These are phyloP conservation scores for Aspergillus sp. DNA, from an alignment of 2,329 filamentous ascomycete species.

Conservation along the genomic window DNA sequence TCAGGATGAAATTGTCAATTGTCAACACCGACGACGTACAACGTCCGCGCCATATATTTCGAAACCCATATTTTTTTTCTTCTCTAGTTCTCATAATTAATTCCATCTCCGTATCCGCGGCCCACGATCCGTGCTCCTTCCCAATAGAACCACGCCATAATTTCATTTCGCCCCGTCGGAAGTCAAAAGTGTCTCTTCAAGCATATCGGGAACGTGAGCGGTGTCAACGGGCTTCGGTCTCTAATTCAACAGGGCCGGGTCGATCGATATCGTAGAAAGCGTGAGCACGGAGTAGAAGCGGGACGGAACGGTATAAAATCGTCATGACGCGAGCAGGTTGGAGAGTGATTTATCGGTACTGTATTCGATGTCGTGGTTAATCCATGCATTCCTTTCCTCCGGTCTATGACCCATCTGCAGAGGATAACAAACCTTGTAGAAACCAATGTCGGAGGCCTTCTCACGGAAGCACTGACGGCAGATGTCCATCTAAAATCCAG, in stretches of 20 bases:
- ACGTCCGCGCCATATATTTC: conserved; percentile 31
- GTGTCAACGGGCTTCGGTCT: neutral
- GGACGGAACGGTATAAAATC: conserved; percentile 35
- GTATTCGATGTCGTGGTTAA: conserved; percentile 22
- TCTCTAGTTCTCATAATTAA: conserved; percentile 27
- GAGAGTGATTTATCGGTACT: conserved; percentile 42
- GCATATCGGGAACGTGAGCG: conserved; percentile 2
- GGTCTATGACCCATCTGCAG: neutral
- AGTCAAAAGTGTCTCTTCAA: conserved; percentile 13
- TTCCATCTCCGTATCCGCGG: conserved; percentile 18
- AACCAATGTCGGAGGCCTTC: conserved; percentile 70
- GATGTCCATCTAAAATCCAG: conserved; percentile 52
- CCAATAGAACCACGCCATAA: neutral
- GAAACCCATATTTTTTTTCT: conserved; percentile 19
- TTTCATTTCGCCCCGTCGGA: conserved; percentile 18
- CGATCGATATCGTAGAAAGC: neutral
- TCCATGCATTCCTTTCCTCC: neutral
- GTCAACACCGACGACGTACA: conserved; percentile 32
- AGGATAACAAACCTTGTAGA: conserved; percentile 63
- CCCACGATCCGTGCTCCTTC: conserved; percentile 1
- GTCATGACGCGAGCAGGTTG: conserved; percentile 38
- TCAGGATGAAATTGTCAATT: conserved; percentile 31
- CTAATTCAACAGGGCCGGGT: neutral
- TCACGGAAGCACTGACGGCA: conserved; percentile 73
- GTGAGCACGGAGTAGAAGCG: neutral